Percentiles rank a stretch among this genome's conserved stretches.
These are phyloP conservation scores for Pseudognaphalium luteoalbum DNA, from an alignment of 129 eudicot genomes.

Conservation along the genomic window DNA sequence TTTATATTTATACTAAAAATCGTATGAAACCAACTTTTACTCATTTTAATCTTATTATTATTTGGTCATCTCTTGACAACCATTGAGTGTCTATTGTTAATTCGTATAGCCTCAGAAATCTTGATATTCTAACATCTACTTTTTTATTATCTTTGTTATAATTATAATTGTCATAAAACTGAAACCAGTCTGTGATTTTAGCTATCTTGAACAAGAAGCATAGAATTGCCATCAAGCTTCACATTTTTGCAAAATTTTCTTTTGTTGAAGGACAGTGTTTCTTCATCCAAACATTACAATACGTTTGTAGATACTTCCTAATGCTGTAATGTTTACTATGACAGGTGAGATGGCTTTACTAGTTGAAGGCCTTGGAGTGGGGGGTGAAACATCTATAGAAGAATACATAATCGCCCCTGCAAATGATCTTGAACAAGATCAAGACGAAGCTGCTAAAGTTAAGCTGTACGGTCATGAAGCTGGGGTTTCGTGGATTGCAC, in stretches of 20 bases:
- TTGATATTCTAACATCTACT: neutral
- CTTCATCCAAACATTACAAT: neutral
- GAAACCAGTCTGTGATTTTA: neutral
- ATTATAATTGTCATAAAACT: neutral
- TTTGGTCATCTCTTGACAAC: neutral
- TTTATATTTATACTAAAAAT: neutral
- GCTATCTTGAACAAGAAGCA: conserved; percentile 5
- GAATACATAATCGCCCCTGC: conserved; percentile 78
- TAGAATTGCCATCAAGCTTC: neutral
- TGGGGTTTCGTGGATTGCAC: conserved; percentile 89
- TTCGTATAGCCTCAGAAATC: neutral
- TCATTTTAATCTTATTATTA: neutral
- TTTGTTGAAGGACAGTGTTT: neutral
- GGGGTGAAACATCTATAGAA: conserved; percentile 83
- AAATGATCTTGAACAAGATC: conserved; percentile 55
- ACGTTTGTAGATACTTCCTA: neutral
- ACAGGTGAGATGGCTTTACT: conserved; percentile 93
- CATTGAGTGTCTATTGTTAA: neutral
- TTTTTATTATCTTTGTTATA: neutral
- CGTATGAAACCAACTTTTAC: neutral
- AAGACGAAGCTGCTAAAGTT: conserved; percentile 57
- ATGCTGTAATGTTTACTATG: conserved; percentile 6
- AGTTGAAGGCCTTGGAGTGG: conserved; percentile 86
- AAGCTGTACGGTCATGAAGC: conserved; percentile 75
- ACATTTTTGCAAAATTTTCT: neutral